Percentiles rank a stretch among this genome's conserved stretches.
These are phyloP conservation scores for Salpingoeca rosetta DNA, from an alignment of 78 protist species.

Conservation along the genomic window DNA sequence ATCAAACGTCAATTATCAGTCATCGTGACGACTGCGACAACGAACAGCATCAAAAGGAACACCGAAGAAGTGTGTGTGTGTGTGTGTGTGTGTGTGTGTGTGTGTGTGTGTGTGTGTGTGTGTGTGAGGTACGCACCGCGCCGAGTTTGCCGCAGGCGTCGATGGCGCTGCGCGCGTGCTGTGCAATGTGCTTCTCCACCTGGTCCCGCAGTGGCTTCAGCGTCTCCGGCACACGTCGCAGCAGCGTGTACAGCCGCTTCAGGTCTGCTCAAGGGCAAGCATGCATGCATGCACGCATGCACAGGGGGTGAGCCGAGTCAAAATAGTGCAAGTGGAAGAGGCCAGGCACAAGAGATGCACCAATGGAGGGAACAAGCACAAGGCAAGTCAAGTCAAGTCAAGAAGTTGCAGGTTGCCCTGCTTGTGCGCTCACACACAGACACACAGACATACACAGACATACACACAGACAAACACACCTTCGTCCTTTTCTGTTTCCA, in stretches of 20 bases:
- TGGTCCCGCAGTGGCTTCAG: constrained; percentile 44
- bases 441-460: neutral
- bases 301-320: no score
- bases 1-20: neutral
- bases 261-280: no score
- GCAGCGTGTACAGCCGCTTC: constrained; percentile 47
- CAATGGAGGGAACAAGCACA: no score
- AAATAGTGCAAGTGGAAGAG: no score
- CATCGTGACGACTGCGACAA: no score
- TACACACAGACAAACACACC: no score
- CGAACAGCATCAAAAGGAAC: neutral
- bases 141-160: neutral
- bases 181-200: constrained; percentile 38
- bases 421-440: no score
- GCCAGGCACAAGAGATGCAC: no score
- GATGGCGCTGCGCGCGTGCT: neutral
- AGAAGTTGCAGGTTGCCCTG: neutral
- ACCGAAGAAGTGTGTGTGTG: no score
- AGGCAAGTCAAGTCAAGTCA: no score
- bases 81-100: no score
- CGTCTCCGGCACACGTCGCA: constrained; percentile 51
- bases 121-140: neutral
- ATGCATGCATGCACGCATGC: neutral
- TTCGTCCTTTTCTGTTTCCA: constrained; percentile 42
- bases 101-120: no score